Base-by-base conservation (phyloP, 805 yeast species). In the Starmerella vitae region DNA sequence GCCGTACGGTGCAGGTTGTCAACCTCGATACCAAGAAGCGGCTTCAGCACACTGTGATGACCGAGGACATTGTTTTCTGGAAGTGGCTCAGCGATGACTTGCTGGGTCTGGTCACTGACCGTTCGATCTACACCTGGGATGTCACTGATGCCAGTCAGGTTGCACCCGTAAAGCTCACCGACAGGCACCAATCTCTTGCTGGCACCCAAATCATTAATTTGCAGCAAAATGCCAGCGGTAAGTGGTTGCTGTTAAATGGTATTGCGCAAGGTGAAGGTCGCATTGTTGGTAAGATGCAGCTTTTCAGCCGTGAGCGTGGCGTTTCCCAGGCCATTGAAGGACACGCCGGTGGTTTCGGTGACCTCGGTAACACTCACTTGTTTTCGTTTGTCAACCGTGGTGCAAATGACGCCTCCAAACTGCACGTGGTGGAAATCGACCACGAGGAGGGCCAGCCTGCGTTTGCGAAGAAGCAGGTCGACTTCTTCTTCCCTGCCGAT, bases 311-410 rank as follows among this genome's bases (percentile, higher is more conserved):
- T 58, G 74, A 78, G 38, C 77, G 97, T 64, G 80, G 81, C 56
- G 82, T 88, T 29, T 86, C 96, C 12, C 99, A 91, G 65, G 86
- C 94, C 17, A 83, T 91, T 52, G 97, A 91, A 57, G 98, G 98
- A 53, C 98, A 91, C 61, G 97, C 93, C 40, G 91, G 94, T 43
- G 74, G 76, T 30, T 91, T 91, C 64, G 84, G 94, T 39, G 67
- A 70, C 43, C 65, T 91, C 47, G 52, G 74, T 21, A 62, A 62
- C 33, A 81, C 93, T 36, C 85, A 83, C 61, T 76, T 88, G 24
- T 88, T 91, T 60, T 81, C 93, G 43, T 86, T 88, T 57, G 97
- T 94, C 53, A 84, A 85, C 63, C 78, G 91, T 62, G 42, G 37
- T 24, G 72, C 78, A 38, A 80, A 79, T 28, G 77, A 76, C 45